These are phyloP conservation scores for Psilocybe subaeruginosa DNA, from an alignment of 768 basidiomycete genomes.

Conservation along the genomic window DNA sequence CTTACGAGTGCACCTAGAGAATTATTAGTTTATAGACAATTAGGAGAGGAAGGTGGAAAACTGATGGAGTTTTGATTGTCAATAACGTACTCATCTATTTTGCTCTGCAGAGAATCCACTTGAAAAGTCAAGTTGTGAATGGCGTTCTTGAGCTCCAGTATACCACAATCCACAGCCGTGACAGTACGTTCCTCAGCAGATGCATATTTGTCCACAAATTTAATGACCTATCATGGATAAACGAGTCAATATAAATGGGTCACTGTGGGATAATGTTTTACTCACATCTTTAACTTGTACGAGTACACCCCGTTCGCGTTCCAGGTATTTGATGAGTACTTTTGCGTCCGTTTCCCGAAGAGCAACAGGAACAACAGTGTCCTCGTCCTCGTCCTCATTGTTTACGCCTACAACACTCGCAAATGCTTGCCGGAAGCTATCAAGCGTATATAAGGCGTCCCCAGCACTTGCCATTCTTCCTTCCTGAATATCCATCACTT, in stretches of 20 bases:
- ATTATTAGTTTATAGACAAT: background rate
- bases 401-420: constrained; percentile 36
- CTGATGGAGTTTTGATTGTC: background rate
- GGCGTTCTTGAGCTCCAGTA: constrained; percentile 79
- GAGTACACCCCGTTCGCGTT: constrained; percentile 71
- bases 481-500: constrained; percentile 47
- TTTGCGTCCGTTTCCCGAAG: constrained; percentile 67
- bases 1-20: constrained; percentile 63
- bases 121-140: constrained; percentile 70
- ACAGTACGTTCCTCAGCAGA: constrained; percentile 47
- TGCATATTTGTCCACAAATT: constrained; percentile 58
- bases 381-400: constrained; percentile 15
- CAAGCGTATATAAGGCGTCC: constrained; percentile 63
- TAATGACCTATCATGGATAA: constrained; percentile 64
- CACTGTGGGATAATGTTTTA: background rate
- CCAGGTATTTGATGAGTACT: constrained; percentile 76
- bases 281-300: constrained; percentile 71
- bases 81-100: constrained; percentile 69
- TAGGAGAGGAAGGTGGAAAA: background rate
- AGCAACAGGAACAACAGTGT: background rate
- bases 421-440: constrained; percentile 67
- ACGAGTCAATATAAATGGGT: background rate
- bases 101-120: constrained; percentile 65
- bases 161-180: constrained; percentile 79
- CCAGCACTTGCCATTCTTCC: constrained; percentile 48